Conservation (phyloP, 208 protist species). For the Acanthamoeba healyi region DNA sequence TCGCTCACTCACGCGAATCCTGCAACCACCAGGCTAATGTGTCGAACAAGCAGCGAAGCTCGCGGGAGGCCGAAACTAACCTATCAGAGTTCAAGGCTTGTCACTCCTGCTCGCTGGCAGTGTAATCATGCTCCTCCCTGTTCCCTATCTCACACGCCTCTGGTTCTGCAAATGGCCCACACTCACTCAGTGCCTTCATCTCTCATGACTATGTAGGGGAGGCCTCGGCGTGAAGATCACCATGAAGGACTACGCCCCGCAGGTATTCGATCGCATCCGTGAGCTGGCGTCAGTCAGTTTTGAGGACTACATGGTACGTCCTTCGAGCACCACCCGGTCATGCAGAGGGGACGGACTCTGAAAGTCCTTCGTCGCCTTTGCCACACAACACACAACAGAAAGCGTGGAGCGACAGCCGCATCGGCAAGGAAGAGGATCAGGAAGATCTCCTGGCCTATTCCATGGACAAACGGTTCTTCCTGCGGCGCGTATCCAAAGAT, state of each 20-base stretch:
- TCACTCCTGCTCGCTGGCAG: not conserved
- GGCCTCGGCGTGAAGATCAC: constrained; percentile 15
- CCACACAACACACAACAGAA: not conserved
- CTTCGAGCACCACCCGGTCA: too few species aligned
- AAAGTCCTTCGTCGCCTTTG: too few species aligned
- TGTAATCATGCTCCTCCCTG: not conserved
- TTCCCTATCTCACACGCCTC: too few species aligned
- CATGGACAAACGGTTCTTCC: not conserved
- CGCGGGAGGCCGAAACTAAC: not conserved
- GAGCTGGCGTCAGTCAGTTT: not conserved
- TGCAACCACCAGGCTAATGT: not conserved
- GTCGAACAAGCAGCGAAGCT: not conserved
- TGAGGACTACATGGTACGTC: not conserved
- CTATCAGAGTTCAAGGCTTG: constrained; percentile 10
- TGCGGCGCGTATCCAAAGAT: not conserved
- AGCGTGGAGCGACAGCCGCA: constrained; percentile 53
- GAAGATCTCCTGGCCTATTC: constrained; percentile 7
- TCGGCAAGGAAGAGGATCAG: not conserved
- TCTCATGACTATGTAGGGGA: not conserved
- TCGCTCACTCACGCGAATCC: too few species aligned
- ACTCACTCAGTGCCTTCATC: too few species aligned
- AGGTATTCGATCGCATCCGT: not conserved
- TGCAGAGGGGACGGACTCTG: too few species aligned
- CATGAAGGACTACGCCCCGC: constrained; percentile 49
- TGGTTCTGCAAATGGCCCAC: too few species aligned